Percentiles rank a stretch among this genome's conserved stretches.
Evolutionary conservation across 2,329 filamentous ascomycete genomes (phyloP).

Genomic region (Daldinia sp.): DNA sequence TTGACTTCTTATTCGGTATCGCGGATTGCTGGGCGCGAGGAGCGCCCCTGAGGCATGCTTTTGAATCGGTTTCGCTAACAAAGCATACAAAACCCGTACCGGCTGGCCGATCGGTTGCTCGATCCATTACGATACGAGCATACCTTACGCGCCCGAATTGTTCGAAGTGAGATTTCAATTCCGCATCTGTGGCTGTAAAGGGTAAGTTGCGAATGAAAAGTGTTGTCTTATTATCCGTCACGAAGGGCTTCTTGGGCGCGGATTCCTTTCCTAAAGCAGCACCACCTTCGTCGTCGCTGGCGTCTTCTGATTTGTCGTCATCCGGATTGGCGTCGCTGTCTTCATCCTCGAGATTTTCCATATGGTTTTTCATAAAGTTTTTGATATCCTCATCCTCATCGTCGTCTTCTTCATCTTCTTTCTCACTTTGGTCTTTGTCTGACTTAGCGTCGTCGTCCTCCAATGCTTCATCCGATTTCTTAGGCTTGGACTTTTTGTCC

Average conservation of each 20-base stretch:
- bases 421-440: slow-evolving; percentile 42
- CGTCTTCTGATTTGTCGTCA: slow-evolving; percentile 64
- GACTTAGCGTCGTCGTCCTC: slow-evolving; percentile 43
- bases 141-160: slow-evolving; percentile 90
- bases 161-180: slow-evolving; percentile 84
- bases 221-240: slow-evolving; percentile 74
- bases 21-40: slow-evolving; percentile 64
- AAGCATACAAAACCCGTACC: slow-evolving; percentile 98
- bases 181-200: slow-evolving; percentile 84
- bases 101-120: slow-evolving; percentile 81
- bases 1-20: slow-evolving; percentile 73
- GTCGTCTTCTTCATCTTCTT: slow-evolving; percentile 44
- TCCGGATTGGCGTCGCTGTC: slow-evolving; percentile 56
- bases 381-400: slow-evolving; percentile 52
- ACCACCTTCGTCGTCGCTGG: slow-evolving; percentile 51
- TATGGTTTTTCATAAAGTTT: slow-evolving; percentile 61
- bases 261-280: slow-evolving; percentile 45
- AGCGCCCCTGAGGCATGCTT: slow-evolving; percentile 76
- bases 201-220: slow-evolving; percentile 95
- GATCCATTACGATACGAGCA: slow-evolving; percentile 89
- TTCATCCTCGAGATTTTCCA: slow-evolving; percentile 44
- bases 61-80: slow-evolving; percentile 77
- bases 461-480: slow-evolving; percentile 46
- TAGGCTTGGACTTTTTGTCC: slow-evolving; percentile 35
- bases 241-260: slow-evolving; percentile 45